Evolutionary conservation across 768 basidiomycete genomes (phyloP), one percentile per base, ranked within the genome.

Genomic region (Kwoniella pini): DNA sequence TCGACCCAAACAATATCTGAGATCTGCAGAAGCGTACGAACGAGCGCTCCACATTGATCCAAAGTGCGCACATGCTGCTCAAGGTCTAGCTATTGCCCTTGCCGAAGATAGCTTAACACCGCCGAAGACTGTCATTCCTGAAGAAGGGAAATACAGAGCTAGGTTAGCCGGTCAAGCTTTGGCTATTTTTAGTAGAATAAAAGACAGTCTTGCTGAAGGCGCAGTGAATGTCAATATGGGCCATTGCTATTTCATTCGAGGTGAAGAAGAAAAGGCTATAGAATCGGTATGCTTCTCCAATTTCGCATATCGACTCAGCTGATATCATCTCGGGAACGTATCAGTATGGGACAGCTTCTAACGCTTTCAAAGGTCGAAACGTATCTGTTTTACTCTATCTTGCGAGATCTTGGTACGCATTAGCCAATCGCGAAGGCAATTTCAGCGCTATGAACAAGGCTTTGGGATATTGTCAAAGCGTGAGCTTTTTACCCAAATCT

Each of bases 151-250:
- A 67, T 84, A 84, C 63, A 82, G 89, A 44, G 69, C 85, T 43
- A 64, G 63, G 84, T 84, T 79, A 67, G 85, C 91, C 2, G 83
- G 91, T 6, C 91, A 96, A 52, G 95, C 96, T 0, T 79, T 99
- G 43, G 87, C 88, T 48, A 84, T 95, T 33, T 91, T 99, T 71
- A 88, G 86, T 2, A 91, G 95, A 79, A 88, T 98, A 52, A 84
- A 91, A 55, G 96, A 98, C 80, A 88, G 86, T 1, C 80, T 92
- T 54, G 84, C 85, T 59, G 85, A 86, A 42, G 91, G 90, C 6
- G 89, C 89, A 60, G 92, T 96, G 3, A 92, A 94, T 72, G 82
- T 91, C 72, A 99, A 99, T 76, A 94, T 97, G 82, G 96, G 94
- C 0, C 96, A 98, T 71, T 96, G 93, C 70, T 89, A 93, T 75